Conservation (phyloP, 1,139 yeast genomes). For the Diutina siamensis region DNA sequence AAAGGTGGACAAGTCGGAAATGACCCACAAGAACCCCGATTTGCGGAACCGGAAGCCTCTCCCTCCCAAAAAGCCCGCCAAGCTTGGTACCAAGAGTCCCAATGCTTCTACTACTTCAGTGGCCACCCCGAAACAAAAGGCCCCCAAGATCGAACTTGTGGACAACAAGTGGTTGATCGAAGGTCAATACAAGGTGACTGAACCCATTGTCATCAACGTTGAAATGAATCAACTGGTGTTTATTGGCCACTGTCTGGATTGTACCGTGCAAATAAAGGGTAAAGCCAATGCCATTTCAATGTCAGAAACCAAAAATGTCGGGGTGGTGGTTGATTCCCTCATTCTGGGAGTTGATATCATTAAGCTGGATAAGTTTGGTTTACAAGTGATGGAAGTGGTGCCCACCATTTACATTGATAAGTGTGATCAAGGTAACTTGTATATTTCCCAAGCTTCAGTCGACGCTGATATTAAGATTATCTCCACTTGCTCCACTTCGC, state of each 20-base stretch:
- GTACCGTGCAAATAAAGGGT: conserved; percentile 76
- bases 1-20: conserved; percentile 86
- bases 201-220: conserved; percentile 56
- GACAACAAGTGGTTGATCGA: conserved; percentile 84
- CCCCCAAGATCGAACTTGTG: conserved; percentile 65
- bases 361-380: conserved; percentile 69
- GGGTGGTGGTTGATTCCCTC: conserved; percentile 71
- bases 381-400: conserved; percentile 70
- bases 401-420: conserved; percentile 85
- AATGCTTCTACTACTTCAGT: conserved; percentile 10
- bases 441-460: conserved; percentile 60
- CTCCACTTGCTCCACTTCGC: conserved; percentile 74
- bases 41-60: conserved; percentile 41
- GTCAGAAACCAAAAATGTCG: conserved; percentile 60
- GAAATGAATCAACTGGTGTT: conserved; percentile 83
- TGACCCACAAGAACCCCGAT: conserved; percentile 90
- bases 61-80: conserved; percentile 49
- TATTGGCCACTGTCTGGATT: conserved; percentile 67
- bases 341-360: conserved; percentile 85
- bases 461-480: conserved; percentile 54
- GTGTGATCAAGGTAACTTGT: conserved; percentile 75
- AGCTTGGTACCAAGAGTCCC: conserved; percentile 16
- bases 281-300: conserved; percentile 83
- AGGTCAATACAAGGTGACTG: conserved; percentile 17
- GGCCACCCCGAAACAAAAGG: conserved; percentile 37